Conservation (phyloP, 139 green algal genomes). For the Axilococcus clingmanii region DNA sequence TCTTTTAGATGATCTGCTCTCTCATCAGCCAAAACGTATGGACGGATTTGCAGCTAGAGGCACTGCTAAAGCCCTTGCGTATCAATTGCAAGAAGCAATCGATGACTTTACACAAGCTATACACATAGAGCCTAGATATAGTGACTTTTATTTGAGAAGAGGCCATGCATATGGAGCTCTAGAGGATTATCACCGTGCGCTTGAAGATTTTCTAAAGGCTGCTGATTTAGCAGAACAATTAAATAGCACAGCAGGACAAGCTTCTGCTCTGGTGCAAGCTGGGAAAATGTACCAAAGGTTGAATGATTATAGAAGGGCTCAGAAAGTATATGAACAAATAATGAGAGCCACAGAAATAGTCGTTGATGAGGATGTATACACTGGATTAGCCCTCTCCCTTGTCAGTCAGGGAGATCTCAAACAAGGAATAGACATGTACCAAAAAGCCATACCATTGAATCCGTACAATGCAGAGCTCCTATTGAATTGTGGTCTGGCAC, state of each 20-base stretch:
- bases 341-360: conserved; percentile 34
- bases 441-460: conserved; percentile 43
- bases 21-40: conserved; percentile 28
- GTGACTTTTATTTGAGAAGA: conserved; percentile 68
- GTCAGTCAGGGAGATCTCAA: conserved; percentile 57
- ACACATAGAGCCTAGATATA: conserved; percentile 45
- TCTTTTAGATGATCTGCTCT: conserved; percentile 56
- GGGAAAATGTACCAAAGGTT: conserved; percentile 61
- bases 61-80: conserved; percentile 58
- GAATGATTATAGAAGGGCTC: conserved; percentile 47
- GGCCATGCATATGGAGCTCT: conserved; percentile 63
- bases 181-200: conserved; percentile 42
- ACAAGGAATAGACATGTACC: conserved; percentile 51
- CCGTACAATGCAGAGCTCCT: conserved; percentile 51
- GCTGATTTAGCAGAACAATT: conserved; percentile 30
- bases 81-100: conserved; percentile 55
- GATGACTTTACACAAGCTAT: conserved; percentile 72
- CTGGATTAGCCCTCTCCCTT: conserved; percentile 54
- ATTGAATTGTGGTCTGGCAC: conserved; percentile 64
- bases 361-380: too few species aligned
- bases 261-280: conserved; percentile 36
- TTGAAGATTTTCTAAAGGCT: conserved; percentile 45
- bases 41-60: conserved; percentile 55
- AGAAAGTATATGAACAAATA: conserved; percentile 35
- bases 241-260: neutral